Evolutionary conservation across 2,329 filamentous ascomycete genomes (phyloP), one percentile per base, ranked within the genome.

Genomic region (Microdochium bolleyi): DNA sequence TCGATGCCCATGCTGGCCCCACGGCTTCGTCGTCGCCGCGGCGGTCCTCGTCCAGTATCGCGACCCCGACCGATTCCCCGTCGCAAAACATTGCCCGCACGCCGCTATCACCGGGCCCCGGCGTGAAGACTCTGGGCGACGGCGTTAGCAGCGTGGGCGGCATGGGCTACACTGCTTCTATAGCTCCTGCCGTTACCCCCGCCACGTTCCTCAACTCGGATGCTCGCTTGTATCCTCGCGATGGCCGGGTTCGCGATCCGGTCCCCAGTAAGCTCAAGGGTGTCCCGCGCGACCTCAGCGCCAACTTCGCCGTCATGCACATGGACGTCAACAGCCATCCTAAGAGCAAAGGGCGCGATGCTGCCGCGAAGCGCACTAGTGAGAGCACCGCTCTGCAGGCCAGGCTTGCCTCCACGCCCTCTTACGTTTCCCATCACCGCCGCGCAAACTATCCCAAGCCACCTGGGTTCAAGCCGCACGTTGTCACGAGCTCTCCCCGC

Each of bases 221-320:
- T 48, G 51, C 64, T 53, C 62, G 61, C 51, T 53, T 64, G 46
- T 65, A 63, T 41, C 64, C 64, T 37, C 66, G 70, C 30, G 77
- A 80, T 62, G 75, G 76, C 46, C 72, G 77, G 24, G 72, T 80
- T 14, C 68, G 78, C 53, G 83, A 83, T 55, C 78, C 81, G 1
- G 75, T 85, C 2, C 82, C 83, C 3, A 82, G 76, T 64, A 84
- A 83, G 63, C 69, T 85, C 52, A 82, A 84, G 61, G 79, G 79
- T 55, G 79, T 77, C 57, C 76, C 78, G 21, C 74, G 78, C 56
- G 70, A 72, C 24, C 77, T 75, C 59, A 79, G 78, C 55, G 82
- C 82, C 25, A 83, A 83, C 58, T 85, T 85, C 62, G 72, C 74
- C 48, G 79, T 85, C 41, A 83, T 85, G 75, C 79, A 83, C 53